Conservation (phyloP, 768 basidiomycete species). For the Strobilomyces echinocephalus region DNA sequence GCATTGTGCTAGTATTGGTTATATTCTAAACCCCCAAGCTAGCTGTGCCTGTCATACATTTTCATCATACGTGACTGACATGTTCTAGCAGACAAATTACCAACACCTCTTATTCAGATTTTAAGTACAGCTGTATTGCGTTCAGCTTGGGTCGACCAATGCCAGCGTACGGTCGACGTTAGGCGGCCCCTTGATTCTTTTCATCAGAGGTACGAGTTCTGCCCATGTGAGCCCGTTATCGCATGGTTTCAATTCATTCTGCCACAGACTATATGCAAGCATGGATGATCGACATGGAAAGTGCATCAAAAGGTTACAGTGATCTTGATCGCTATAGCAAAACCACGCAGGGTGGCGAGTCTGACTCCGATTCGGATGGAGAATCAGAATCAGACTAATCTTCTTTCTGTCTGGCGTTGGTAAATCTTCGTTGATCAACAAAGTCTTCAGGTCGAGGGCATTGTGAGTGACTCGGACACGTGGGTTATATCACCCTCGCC, state of each 20-base stretch:
- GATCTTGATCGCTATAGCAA: slow-evolving; percentile 27
- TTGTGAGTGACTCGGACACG: too few relatives aligned
- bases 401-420: too few relatives aligned
- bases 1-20: background rate
- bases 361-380: slow-evolving; percentile 29
- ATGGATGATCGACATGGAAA: slow-evolving; percentile 44
- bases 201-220: slow-evolving; percentile 55
- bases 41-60: background rate
- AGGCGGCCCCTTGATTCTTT: slow-evolving; percentile 67
- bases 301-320: slow-evolving; percentile 9
- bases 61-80: slow-evolving; percentile 8
- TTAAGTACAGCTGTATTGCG: slow-evolving; percentile 58
- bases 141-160: slow-evolving; percentile 69
- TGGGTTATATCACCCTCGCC: too few relatives aligned
- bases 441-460: too few relatives aligned
- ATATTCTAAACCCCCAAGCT: too few relatives aligned
- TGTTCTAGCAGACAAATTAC: slow-evolving; percentile 19
- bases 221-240: background rate
- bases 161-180: slow-evolving; percentile 58
- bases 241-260: background rate
- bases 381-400: slow-evolving; percentile 19
- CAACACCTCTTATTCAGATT: slow-evolving; percentile 35
- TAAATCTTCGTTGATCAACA: too few relatives aligned
- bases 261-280: slow-evolving; percentile 54
- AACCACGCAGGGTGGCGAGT: slow-evolving; percentile 28